Conservation (phyloP, 1,284 basidiomycete genomes). For the Sanghuangporus weigelae region DNA sequence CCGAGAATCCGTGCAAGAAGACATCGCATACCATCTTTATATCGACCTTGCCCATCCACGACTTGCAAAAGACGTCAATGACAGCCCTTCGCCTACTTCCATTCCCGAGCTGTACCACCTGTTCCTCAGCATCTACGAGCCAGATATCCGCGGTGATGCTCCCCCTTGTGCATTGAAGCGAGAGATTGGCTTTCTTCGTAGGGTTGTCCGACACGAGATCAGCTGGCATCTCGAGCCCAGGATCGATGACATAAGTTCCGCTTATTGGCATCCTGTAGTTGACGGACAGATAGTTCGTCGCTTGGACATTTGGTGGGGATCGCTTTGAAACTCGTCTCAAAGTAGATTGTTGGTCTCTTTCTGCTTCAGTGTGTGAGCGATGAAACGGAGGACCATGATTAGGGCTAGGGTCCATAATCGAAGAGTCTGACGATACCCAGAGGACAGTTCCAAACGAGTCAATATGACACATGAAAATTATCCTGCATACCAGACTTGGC, state of each 20-base stretch:
- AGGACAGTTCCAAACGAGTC: too few relatives aligned
- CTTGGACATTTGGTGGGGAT: neutral
- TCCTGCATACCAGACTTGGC: too few relatives aligned
- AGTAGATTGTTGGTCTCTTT: neutral
- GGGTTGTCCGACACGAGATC: constrained; percentile 8
- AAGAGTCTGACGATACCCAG: too few relatives aligned
- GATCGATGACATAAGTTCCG: constrained; percentile 16
- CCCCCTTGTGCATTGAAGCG: constrained; percentile 1
- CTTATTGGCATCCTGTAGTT: constrained; percentile 7
- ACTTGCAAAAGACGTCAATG: neutral
- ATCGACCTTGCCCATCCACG: neutral
- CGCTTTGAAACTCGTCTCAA: neutral
- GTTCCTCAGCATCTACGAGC: neutral
- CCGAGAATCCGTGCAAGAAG: neutral
- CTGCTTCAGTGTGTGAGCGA: neutral
- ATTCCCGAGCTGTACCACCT: neutral
- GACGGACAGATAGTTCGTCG: constrained; percentile 6
- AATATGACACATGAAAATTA: too few relatives aligned
- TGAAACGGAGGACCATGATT: neutral
- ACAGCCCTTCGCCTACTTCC: neutral
- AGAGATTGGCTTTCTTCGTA: neutral
- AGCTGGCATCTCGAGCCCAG: constrained; percentile 10
- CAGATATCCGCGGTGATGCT: neutral
- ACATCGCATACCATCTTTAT: neutral
- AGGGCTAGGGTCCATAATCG: neutral